Percentiles rank a stretch among this genome's conserved stretches.
These are phyloP conservation scores for Castanopsis chinensis DNA, from an alignment of 306 rosid genomes.

Conservation along the genomic window DNA sequence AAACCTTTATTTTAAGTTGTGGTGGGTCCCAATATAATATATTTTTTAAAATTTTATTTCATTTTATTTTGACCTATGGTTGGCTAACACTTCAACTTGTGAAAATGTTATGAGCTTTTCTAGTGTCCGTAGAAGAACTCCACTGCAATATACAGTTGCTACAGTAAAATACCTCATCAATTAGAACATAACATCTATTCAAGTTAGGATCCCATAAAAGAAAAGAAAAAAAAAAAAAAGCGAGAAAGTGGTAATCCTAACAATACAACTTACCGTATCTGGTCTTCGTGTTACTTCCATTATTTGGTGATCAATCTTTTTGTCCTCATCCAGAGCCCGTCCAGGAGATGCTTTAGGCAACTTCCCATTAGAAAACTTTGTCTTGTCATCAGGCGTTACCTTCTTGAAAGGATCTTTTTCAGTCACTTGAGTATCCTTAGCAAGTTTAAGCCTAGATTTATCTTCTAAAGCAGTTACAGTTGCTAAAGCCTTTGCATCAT, in stretches of 20 bases:
- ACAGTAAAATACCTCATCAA: background rate
- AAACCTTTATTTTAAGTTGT: too few relatives aligned
- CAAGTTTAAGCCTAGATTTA: conserved; percentile 24
- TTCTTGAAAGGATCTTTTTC: conserved; percentile 46
- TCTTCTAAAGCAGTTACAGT: conserved; percentile 7
- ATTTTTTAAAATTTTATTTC: too few relatives aligned
- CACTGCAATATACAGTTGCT: too few relatives aligned
- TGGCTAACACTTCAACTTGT: too few relatives aligned
- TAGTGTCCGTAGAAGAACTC: too few relatives aligned
- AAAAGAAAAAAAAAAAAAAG: background rate
- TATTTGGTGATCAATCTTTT: conserved; percentile 25
- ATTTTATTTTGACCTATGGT: too few relatives aligned
- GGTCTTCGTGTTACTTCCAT: conserved; percentile 52
- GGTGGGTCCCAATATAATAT: too few relatives aligned
- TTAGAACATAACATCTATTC: background rate
- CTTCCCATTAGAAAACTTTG: conserved; percentile 28
- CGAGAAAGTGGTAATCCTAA: conserved; percentile 26
- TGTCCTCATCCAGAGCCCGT: conserved; percentile 16
- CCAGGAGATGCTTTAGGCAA: conserved; percentile 33
- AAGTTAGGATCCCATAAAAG: background rate
- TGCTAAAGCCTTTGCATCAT: conserved; percentile 21
- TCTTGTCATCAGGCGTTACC: conserved; percentile 34
- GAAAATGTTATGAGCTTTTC: too few relatives aligned
- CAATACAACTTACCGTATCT: conserved; percentile 53
- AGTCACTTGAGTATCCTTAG: conserved; percentile 27